Evolutionary conservation across 164 flowering plant species (phyloP).

Genomic region (Taxillus chinensis): DNA sequence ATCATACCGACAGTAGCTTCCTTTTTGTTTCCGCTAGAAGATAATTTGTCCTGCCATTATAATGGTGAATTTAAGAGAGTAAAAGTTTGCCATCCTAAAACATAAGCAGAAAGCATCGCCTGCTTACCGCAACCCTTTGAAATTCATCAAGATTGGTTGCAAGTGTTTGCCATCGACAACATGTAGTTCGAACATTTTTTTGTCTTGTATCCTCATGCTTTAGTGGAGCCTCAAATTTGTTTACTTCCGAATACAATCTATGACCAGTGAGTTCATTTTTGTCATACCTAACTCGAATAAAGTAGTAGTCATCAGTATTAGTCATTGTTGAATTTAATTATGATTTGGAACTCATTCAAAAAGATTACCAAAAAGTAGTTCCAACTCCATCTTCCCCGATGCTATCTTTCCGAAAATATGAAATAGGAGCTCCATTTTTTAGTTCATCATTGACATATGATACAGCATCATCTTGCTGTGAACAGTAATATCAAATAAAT

Average conservation of each 20-base stretch:
- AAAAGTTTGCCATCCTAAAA: not conserved
- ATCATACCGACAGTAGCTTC: slow-evolving; percentile 40
- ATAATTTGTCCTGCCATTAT: slow-evolving; percentile 47
- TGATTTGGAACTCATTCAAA: not conserved
- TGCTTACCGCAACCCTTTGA: slow-evolving; percentile 43
- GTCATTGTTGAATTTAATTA: not conserved
- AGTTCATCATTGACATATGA: slow-evolving; percentile 43
- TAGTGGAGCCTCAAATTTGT: slow-evolving; percentile 13
- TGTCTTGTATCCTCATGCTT: slow-evolving; percentile 25
- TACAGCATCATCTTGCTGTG: slow-evolving; percentile 65
- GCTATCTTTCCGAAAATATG: slow-evolving; percentile 53
- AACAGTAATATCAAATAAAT: slow-evolving; percentile 8
- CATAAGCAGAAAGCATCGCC: slow-evolving; percentile 1
- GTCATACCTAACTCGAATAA: slow-evolving; percentile 51
- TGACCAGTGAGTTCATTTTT: slow-evolving; percentile 55
- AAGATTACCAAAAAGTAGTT: slow-evolving; percentile 57
- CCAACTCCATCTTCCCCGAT: slow-evolving; percentile 54
- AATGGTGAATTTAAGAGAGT: slow-evolving; percentile 9
- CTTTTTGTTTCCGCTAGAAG: slow-evolving; percentile 32
- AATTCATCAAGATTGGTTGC: slow-evolving; percentile 86
- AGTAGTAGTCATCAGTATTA: not conserved
- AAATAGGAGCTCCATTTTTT: slow-evolving; percentile 42
- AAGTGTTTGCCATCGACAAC: slow-evolving; percentile 66
- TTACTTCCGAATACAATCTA: slow-evolving; percentile 68
- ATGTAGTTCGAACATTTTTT: slow-evolving; percentile 11